These are phyloP conservation scores for Fusarium bactridioides DNA, from an alignment of 2,329 filamentous ascomycete species.

Conservation along the genomic window DNA sequence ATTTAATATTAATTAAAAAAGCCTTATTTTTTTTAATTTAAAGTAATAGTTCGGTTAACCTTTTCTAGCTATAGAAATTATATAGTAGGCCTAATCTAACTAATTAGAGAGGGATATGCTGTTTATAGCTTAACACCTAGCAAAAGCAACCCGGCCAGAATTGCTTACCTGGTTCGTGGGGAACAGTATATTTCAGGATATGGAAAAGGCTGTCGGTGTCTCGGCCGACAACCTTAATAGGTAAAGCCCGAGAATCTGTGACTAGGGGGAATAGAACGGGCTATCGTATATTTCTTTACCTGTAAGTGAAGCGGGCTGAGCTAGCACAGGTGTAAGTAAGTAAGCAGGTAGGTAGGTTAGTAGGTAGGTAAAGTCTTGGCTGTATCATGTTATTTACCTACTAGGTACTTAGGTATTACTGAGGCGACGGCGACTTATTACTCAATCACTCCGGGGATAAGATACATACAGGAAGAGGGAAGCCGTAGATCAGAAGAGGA, in stretches of 20 bases:
- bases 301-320: background rate
- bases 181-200: slow-evolving; percentile 2
- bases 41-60: too few relatives aligned
- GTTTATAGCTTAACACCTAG: too few relatives aligned
- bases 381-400: background rate
- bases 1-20: too few relatives aligned
- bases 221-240: background rate
- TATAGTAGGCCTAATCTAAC: too few relatives aligned
- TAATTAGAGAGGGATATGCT: too few relatives aligned
- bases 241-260: background rate
- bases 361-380: background rate
- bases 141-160: background rate
- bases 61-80: too few relatives aligned
- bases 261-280: background rate
- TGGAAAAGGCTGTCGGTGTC: background rate
- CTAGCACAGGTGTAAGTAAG: background rate
- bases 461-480: background rate
- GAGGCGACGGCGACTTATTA: background rate
- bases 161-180: slow-evolving; percentile 8
- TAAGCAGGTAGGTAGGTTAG: background rate
- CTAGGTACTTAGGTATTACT: background rate
- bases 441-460: background rate
- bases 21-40: too few relatives aligned
- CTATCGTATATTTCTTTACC: background rate
- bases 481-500: background rate